Base-by-base conservation (phyloP, 106 monocot genomes). In the Dactylorhiza incarnata region DNA sequence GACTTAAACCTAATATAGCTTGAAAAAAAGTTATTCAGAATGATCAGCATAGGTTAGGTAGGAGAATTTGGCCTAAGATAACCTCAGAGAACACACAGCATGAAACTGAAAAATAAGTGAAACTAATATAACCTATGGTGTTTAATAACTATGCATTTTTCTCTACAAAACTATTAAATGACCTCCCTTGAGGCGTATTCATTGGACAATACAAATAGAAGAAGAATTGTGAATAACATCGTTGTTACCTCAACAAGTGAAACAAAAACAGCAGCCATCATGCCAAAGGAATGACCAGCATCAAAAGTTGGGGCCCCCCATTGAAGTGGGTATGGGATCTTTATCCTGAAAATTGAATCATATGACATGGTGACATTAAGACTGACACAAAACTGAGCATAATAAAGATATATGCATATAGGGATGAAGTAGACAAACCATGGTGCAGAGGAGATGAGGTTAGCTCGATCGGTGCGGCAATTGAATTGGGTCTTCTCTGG, bases 221-320 rank as follows among this genome's bases (percentile, higher is more conserved):
- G 3, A 69, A 19, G 23, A 49, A 49, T 6, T 49, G 13, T 72
- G 17, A 22, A 49, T 72, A 1, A 49, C 24, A 13, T 44, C 12
- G 20, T 48, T 8, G 14, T 81, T 81, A 97, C 97, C 89, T 99
- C 97, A 51, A 89, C 78, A 23, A 99, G 75, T 19, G 97, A 91
- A 17, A 94, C 97, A 17, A 99, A 73, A 56, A 88, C 97, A 3
- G 94, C 97, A 19, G 97, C 94, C 97, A 99, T 99, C 91, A 99
- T 94, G 69, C 94, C 97, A 26, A 99, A 91, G 4, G 87, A 75
- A 76, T 99, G 97, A 2, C 94, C 91, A 20, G 97, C 91, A 78
- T 91, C 86, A 73, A 99, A 99, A 11, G 89, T 99, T 9, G 97
- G 97, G 4, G 97, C 87, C 5, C 97, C 97, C 97, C 97, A 99